Conservation (phyloP, 768 basidiomycete species). For the Termitomyces sp. region DNA sequence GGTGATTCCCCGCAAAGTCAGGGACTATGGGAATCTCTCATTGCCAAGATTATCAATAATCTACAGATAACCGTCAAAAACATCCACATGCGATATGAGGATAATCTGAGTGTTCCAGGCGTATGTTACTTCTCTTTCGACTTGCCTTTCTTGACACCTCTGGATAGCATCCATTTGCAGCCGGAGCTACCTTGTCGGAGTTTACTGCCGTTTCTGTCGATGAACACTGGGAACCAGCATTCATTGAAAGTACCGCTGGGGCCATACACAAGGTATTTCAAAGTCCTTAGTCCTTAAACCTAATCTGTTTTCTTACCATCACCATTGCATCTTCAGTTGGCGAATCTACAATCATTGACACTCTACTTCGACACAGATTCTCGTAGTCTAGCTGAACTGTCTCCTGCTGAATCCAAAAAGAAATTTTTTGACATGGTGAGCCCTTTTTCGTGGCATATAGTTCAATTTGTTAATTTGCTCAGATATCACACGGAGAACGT, state of each 20-base stretch:
- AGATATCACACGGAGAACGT: slow-evolving; percentile 47
- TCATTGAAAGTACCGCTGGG: slow-evolving; percentile 85
- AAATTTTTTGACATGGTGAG: slow-evolving; percentile 74
- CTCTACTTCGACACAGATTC: slow-evolving; percentile 96
- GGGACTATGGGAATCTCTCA: slow-evolving; percentile 77
- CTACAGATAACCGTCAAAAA: slow-evolving; percentile 94
- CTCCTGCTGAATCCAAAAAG: slow-evolving; percentile 60
- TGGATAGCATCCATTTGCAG: slow-evolving; percentile 87
- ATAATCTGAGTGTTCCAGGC: slow-evolving; percentile 88
- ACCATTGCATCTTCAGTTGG: slow-evolving; percentile 50
- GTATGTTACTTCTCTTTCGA: slow-evolving; percentile 43
- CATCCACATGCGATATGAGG: slow-evolving; percentile 96
- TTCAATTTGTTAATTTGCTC: neutral
- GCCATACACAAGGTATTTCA: slow-evolving; percentile 80
- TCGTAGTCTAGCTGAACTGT: slow-evolving; percentile 67
- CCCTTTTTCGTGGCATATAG: neutral
- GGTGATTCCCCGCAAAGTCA: slow-evolving; percentile 72
- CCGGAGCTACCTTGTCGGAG: slow-evolving; percentile 81
- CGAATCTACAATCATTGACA: slow-evolving; percentile 81
- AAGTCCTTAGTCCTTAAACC: neutral
- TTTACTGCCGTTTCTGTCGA: slow-evolving; percentile 91
- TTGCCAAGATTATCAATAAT: slow-evolving; percentile 91
- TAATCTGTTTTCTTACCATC: neutral
- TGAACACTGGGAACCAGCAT: slow-evolving; percentile 82
- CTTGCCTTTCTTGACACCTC: slow-evolving; percentile 5